phyloP scores from a whole-genome alignment of 257 asterid genomes.

The Orobanche coerulescens region DNA sequence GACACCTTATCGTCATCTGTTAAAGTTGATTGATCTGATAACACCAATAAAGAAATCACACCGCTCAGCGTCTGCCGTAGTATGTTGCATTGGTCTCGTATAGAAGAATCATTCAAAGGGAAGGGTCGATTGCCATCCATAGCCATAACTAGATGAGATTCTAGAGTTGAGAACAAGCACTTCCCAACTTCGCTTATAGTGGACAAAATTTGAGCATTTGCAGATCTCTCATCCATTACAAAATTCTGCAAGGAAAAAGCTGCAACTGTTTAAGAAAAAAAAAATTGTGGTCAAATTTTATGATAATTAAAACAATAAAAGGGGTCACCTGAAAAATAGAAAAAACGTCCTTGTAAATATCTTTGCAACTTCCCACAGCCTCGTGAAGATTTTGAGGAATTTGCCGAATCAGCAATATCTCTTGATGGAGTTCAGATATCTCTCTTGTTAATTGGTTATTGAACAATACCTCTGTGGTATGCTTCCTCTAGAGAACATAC shows the following conservation, averaged over 20 bases:
- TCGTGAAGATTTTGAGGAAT: conserved; percentile 51
- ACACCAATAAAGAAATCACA: conserved; percentile 44
- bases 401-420: conserved; percentile 37
- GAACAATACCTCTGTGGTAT: conserved; percentile 40
- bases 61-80: conserved; percentile 53
- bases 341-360: conserved; percentile 43
- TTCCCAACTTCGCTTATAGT: conserved; percentile 60
- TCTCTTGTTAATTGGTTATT: conserved; percentile 47
- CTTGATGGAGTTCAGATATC: conserved; percentile 52
- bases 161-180: conserved; percentile 58
- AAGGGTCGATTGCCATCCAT: conserved; percentile 32
- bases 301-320: conserved; percentile 6
- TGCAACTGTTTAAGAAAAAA: conserved; percentile 2
- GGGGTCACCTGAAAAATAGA: conserved; percentile 54
- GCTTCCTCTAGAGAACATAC: conserved; percentile 43
- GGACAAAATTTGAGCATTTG: conserved; percentile 48
- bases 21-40: conserved; percentile 31
- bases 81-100: conserved; percentile 44
- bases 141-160: conserved; percentile 46
- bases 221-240: conserved; percentile 51
- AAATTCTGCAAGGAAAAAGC: conserved; percentile 38
- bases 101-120: conserved; percentile 25
- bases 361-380: conserved; percentile 56
- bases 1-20: conserved; percentile 27
- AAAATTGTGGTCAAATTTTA: neutral